Percentiles rank a stretch among this genome's conserved stretches.
These are phyloP conservation scores for Chaetomium tenue DNA, from an alignment of 495 filamentous ascomycete genomes.

Conservation along the genomic window DNA sequence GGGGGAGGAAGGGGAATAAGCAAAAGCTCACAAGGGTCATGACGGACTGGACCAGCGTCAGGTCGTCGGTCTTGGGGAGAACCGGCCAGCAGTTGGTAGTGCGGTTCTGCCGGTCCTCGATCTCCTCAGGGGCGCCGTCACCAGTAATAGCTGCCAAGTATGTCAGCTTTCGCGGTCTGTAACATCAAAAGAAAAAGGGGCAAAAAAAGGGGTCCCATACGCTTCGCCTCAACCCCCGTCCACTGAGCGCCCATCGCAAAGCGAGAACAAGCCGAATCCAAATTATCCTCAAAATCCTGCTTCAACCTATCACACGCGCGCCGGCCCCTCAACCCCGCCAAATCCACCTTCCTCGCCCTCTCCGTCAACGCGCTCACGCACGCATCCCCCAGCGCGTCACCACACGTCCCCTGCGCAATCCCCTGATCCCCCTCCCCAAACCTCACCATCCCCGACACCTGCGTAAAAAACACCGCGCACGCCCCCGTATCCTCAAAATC, in stretches of 20 bases:
- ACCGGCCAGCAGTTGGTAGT: slow-evolving; percentile 15
- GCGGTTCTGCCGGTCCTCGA: background rate
- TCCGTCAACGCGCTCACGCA: slow-evolving; percentile 10
- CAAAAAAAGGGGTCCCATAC: too few relatives aligned
- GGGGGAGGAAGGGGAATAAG: too few relatives aligned
- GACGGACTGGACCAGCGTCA: background rate
- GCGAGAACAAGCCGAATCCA: slow-evolving; percentile 2
- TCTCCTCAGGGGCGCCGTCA: slow-evolving; percentile 1
- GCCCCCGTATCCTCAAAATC: background rate
- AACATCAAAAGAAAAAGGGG: too few relatives aligned
- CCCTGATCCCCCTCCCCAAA: slow-evolving; percentile 1
- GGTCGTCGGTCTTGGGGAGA: slow-evolving; percentile 10
- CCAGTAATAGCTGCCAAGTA: slow-evolving; percentile 11
- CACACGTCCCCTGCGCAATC: background rate
- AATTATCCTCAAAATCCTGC: slow-evolving; percentile 1
- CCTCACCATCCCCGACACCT: slow-evolving; percentile 3
- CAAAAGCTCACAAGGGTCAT: background rate
- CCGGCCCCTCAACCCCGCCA: background rate
- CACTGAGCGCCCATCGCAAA: background rate
- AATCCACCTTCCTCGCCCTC: slow-evolving; percentile 8
- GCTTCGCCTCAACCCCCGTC: too few relatives aligned
- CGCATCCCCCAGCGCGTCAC: background rate
- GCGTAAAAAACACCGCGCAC: slow-evolving; percentile 16
- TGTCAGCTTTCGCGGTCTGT: too few relatives aligned
- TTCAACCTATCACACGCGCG: slow-evolving; percentile 10